Base-by-base conservation (phyloP, 163 green algal genomes). In the Coccomyxa subellipsoidea region DNA sequence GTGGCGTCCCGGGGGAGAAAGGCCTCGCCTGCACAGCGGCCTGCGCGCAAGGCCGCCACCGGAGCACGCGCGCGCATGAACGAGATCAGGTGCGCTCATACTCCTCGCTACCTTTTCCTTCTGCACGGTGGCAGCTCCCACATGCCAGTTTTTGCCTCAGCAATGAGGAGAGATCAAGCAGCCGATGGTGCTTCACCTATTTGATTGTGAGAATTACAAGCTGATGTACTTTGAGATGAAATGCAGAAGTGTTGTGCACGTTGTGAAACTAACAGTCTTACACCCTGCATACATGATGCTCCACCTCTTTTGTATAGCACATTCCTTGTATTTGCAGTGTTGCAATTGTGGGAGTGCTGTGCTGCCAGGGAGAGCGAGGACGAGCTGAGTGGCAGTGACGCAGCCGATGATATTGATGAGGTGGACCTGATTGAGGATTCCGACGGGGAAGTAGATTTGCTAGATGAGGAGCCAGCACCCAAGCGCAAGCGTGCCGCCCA, bases 371-470 rank as follows among this genome's bases (percentile, higher is more conserved):
- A 72, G 53, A 53, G 27, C 38, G 81, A 81, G 1, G 31, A 54
- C n/a, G 77, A 81, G 31, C 1, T 69, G 75, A 69, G 38, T 32
- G 81, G 81, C 12, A 84, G 81, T 23, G 73, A 80, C 37, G 81
- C 81, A 54, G 81, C 72, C 2, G 73, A 84, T 18, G 73, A 84
- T 4, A 34, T 84, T 34, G 40, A 69, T 32, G 80, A 84, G n/a
- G 80, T 77, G 40, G 71, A 80, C 18, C 40, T 40, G 71, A 40
- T 47, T 27, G 47, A 59, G 5, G 47, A 59, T 18, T 59, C 47
- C 1, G 47, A 59, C n/a, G 29, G 32, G 10, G 71, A 77, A 38
- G 71, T 40, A 2, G 71, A 77, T 53, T 10, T 47, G 31, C 3
- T 39, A 3, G 32, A n/a, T 10, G 31, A n/a, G 25, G 31, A 12